Percentiles rank a stretch among this genome's conserved stretches.
Conservation (phyloP, 169 alveolate genomes). For the Plasmodium berghei region DNA sequence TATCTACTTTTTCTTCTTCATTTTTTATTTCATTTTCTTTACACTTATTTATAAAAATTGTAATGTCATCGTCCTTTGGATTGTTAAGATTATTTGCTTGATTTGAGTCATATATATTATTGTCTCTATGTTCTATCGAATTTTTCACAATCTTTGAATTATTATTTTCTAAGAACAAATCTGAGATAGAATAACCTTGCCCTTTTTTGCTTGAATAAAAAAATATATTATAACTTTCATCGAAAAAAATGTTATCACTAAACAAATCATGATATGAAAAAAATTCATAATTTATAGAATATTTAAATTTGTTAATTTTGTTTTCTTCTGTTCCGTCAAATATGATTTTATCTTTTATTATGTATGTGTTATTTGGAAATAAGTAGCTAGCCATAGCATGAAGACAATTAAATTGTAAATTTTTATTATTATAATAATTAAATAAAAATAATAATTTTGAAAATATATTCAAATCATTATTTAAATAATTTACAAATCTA, state of each 20-base stretch:
- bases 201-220: conserved; percentile 34
- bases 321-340: conserved; percentile 9
- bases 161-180: too few relatives aligned
- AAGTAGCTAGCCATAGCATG: conserved; percentile 61
- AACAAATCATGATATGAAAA: conserved; percentile 25
- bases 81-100: not conserved
- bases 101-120: not conserved
- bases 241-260: conserved; percentile 29
- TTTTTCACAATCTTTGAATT: not conserved
- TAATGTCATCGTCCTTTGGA: not conserved
- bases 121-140: not conserved
- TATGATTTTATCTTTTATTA: conserved; percentile 13
- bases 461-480: conserved; percentile 52
- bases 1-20: not conserved
- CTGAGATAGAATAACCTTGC: too few relatives aligned
- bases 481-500: conserved; percentile 44
- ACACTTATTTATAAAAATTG: conserved; percentile 12
- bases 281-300: conserved; percentile 26
- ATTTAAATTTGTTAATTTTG: not conserved
- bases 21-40: conserved; percentile 25
- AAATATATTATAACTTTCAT: conserved; percentile 46
- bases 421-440: conserved; percentile 21
- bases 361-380: conserved; percentile 45
- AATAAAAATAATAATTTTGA: conserved; percentile 18
- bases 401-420: conserved; percentile 42